phyloP scores from a whole-genome alignment of 345 rosid species.

The Heritiera littoralis region DNA sequence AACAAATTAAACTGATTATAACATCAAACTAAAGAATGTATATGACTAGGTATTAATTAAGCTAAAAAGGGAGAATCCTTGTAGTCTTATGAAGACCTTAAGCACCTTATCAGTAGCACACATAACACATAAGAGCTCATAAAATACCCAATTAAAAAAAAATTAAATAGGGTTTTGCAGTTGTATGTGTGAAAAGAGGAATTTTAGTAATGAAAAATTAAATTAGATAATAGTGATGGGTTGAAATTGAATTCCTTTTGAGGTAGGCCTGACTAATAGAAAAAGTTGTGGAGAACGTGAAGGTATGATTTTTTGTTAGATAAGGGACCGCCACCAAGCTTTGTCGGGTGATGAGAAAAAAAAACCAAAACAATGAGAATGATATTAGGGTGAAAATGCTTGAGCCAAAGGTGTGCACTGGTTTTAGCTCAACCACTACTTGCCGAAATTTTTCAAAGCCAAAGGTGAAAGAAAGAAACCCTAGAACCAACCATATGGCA shows the following conservation, averaged over 20 bases:
- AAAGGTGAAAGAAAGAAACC: neutral
- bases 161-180: neutral
- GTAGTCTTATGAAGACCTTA: neutral
- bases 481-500: neutral
- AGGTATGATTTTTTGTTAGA: neutral
- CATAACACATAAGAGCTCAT: neutral
- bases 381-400: neutral
- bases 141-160: conserved; percentile 5
- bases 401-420: neutral
- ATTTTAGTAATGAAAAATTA: too few species aligned
- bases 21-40: conserved; percentile 13
- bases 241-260: conserved; percentile 24
- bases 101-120: too few species aligned
- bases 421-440: neutral
- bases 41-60: conserved; percentile 26
- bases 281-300: conserved; percentile 20
- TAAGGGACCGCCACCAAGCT: conserved; percentile 30
- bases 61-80: neutral
- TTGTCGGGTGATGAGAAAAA: conserved; percentile 24
- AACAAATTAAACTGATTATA: conserved; percentile 19
- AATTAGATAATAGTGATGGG: neutral
- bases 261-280: conserved; percentile 28
- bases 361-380: neutral
- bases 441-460: neutral
- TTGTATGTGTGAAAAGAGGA: conserved; percentile 24